A percentile compares a stretch with the other conserved stretches of the same genome.
phyloP scores from a whole-genome alignment of 306 rosid species.

The Rosa chinensis region DNA sequence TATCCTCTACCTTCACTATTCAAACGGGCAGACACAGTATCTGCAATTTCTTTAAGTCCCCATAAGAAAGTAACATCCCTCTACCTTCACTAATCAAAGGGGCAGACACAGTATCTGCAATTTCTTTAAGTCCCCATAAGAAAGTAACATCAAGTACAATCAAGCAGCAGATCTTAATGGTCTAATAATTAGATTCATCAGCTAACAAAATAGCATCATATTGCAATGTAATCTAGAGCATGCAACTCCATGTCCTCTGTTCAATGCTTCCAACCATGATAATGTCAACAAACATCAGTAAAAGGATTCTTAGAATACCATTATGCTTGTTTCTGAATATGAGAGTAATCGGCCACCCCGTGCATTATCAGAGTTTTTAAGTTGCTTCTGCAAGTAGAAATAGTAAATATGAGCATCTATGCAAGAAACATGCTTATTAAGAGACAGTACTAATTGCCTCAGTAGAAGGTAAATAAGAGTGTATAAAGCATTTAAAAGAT shows the following conservation, averaged over 20 bases:
- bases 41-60: too few relatives aligned
- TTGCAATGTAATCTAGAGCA: neutral
- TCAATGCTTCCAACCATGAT: neutral
- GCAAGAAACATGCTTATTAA: slow-evolving; percentile 1
- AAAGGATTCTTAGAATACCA: slow-evolving; percentile 40
- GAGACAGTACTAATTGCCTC: slow-evolving; percentile 8
- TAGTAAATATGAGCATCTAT: slow-evolving; percentile 13
- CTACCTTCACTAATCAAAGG: too few relatives aligned
- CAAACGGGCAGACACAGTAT: too few relatives aligned
- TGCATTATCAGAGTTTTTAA: slow-evolving; percentile 47
- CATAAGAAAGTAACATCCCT: too few relatives aligned
- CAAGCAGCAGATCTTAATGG: neutral
- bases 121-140: too few relatives aligned
- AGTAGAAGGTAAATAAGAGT: neutral
- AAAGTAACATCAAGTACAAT: too few relatives aligned
- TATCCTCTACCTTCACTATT: too few relatives aligned
- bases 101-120: too few relatives aligned
- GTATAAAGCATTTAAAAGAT: neutral
- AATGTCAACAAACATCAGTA: slow-evolving; percentile 14
- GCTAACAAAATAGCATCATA: neutral
- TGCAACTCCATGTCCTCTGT: neutral
- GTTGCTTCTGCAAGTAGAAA: slow-evolving; percentile 56
- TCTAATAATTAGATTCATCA: neutral
- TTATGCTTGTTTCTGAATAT: slow-evolving; percentile 45
- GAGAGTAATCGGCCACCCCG: slow-evolving; percentile 44